Evolutionary conservation across 306 rosid genomes (phyloP), one percentile per base, ranked within the genome.

Genomic region (Lathyrus aphaca): DNA sequence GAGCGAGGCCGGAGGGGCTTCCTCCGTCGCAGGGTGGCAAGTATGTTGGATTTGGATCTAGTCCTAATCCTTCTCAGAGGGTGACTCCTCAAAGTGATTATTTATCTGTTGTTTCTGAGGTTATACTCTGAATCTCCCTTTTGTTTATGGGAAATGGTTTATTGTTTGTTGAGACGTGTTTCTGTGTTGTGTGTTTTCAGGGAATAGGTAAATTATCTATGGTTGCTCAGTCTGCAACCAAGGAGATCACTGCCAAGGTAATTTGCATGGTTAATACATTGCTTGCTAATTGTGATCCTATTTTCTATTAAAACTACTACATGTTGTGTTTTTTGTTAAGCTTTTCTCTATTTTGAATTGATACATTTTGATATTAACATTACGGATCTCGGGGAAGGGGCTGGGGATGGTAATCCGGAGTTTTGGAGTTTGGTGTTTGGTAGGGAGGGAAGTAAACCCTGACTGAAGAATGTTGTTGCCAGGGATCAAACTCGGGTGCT

Each of bases 21-120:
- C 95, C 99, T 0, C 99, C 99, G 3, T 87, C 99, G 5, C 97
- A 86, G 68, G 99, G 99, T 0, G 99, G 99, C 16, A 95, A 95
- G 80, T 95, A 87, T n/a, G 97, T 95, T 3, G 99, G 99, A 4
- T 95, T 95, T 15, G 99, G 99, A 68, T 95, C 99, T 21, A 50
- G 71, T 46, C 86, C 91, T 0, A 77, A 66, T 2, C 89, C 94
- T 30, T 6, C 82, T 0, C 95, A 58, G 68, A 80, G 73, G 79
- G 76, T 2, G 65, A 73, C 70, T 70, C 68, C 74, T 2, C 88
- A 91, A 64, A 83, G 76, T 21, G 99, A 95, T 58, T 83, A 84
- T 65, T 68, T 91, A 17, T 86, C 97, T 35, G 96, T 82, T 73
- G 93, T 95, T 77, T 95, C 99, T 72, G 96, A 95, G 99, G 99